Evolutionary conservation across 2,329 filamentous ascomycete species (phyloP), one percentile per base, ranked within the genome.

Genomic region (Ramichloridium luteum): DNA sequence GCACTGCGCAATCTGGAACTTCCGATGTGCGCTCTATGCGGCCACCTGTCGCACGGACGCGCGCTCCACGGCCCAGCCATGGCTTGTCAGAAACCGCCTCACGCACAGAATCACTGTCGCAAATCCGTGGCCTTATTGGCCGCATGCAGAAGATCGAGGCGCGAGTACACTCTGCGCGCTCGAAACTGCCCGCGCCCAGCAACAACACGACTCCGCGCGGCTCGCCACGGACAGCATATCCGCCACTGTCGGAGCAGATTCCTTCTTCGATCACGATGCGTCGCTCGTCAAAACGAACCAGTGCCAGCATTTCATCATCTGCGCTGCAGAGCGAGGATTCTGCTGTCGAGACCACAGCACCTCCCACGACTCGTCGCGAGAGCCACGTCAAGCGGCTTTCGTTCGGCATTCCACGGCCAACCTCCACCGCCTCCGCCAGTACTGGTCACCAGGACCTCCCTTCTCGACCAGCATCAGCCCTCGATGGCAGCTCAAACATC

Each of bases 121-220:
- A 98, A 55, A 93, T 98, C 50, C 83, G 88, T 42, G 80, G 79
- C 16, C 75, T 98, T 43, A 93, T 92, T 36, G 86, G 84, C 16
- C 90, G 96, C 60, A 94, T 96, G 85, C 84, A 94, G 58, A 82
- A 84, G 45, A 76, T 98, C 39, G 90, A 96, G 56, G 83, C 90
- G 41, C 74, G 90, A 27, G 88, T 98, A 6, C 85, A 96, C 39
- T 84, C 79, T 14, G 90, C 80, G 12, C 77, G 85, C 45, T 94
- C 88, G 23, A 93, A 90, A 58, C 71, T 98, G 13, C 90, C 90
- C 2, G 83, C 80, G 2, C 83, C 86, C 5, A 69, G 66, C 33
- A 90, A 80, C 1, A n/a, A n/a, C n/a, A 23, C 20, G 20, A 85
- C 86, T 4, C 84, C 86, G 12, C 75, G 78, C 28, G 70, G 72